Evolutionary conservation across 257 asterid species (phyloP).

Genomic region (Primulina eburnea): DNA sequence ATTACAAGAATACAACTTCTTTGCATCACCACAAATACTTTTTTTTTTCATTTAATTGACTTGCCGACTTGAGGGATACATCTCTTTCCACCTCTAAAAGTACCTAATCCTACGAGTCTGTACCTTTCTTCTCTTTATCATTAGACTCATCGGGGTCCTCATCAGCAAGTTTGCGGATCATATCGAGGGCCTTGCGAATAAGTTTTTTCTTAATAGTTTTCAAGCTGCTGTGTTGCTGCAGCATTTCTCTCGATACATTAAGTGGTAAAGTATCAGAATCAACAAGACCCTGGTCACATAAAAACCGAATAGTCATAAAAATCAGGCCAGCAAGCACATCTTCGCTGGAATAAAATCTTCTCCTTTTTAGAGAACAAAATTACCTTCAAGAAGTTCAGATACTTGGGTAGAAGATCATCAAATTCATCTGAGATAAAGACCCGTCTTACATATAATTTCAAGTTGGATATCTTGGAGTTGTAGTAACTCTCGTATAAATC

Average conservation of each 20-base stretch:
- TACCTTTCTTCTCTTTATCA: conserved; percentile 70
- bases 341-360: background rate
- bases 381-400: conserved; percentile 86
- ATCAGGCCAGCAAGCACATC: background rate
- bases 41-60: background rate
- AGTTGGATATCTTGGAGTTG: conserved; percentile 73
- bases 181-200: conserved; percentile 94
- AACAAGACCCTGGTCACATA: conserved; percentile 75
- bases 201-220: conserved; percentile 94
- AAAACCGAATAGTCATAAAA: conserved; percentile 20
- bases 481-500: conserved; percentile 93
- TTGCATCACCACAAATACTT: background rate
- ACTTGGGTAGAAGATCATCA: conserved; percentile 90
- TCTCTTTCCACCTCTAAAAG: background rate
- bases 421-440: conserved; percentile 94
- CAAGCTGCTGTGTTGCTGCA: conserved; percentile 94
- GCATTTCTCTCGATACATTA: conserved; percentile 81
- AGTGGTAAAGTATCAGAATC: conserved; percentile 97
- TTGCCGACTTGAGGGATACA: background rate
- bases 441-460: conserved; percentile 76
- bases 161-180: conserved; percentile 91
- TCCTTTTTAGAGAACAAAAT: conserved; percentile 15
- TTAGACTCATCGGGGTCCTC: conserved; percentile 91
- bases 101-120: background rate
- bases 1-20: background rate